Evolutionary conservation across 73 alveolate genomes (phyloP), one percentile per base, ranked within the genome.

Genomic region (Stentor coeruleus): DNA sequence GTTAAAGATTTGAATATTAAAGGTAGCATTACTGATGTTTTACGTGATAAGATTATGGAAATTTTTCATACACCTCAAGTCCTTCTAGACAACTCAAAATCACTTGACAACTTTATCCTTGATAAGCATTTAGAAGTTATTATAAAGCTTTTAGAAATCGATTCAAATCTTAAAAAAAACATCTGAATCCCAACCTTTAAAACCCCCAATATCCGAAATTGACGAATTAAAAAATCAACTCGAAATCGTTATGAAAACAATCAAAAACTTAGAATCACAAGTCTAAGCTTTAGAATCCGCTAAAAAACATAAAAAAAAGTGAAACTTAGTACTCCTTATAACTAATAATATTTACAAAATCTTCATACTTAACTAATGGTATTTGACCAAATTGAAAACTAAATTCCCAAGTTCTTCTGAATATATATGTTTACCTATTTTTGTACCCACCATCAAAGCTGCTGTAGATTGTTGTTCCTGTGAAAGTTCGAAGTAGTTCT

Each of bases 21-120:
- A 66, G 79, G 79, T 15, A 66, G 79, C 39, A 26, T 66, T 1
- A 66, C 36, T 1, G 79, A 66, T 31, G 79, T 66, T 31, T 40
- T 66, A 2, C n/a, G 37, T 28, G 79, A 66, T 40, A 40, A 20
- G 79, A 66, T 66, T 20, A 28, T 20, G 37, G 79, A 66, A 66
- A 66, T 66, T 66, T 20, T 31, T 57, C 11, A 66, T 33, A 66
- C n/a, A 20, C 49, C n/a, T 20, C 20, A 66, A 66, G 33, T 28
- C 14, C 36, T 20, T 26, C 79, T 66, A 15, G n/a, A 28, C 2
- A 26, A 26, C 2, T 28, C 26, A 20, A 66, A 66, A 1, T 11
- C n/a, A 33, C 40, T 20, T 1, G 33, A 20, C 39, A 33, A 40
- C 39, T 66, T 66, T 66, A 66, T 28, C 33, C 37, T 66, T 20